These are phyloP conservation scores for Cercospora beticola DNA, from an alignment of 2,329 filamentous ascomycete species.

Conservation along the genomic window DNA sequence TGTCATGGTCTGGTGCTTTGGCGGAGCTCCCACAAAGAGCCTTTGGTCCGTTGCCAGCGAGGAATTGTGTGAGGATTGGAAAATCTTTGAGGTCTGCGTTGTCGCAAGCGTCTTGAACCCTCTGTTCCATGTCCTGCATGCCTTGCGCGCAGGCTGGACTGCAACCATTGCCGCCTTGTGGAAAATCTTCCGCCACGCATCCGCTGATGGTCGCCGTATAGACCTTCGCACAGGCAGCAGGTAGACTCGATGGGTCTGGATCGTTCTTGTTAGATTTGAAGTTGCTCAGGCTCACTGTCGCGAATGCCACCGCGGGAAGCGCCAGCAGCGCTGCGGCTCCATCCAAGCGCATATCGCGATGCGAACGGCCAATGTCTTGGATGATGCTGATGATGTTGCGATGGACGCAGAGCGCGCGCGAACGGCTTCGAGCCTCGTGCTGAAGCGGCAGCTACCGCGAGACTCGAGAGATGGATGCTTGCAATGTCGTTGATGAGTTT, in stretches of 20 bases:
- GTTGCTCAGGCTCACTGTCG: conserved; percentile 45
- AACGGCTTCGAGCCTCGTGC: background rate
- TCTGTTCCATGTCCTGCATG: conserved; percentile 38
- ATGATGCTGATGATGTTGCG: background rate
- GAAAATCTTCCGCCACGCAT: conserved; percentile 45
- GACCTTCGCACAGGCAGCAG: conserved; percentile 40
- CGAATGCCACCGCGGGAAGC: conserved; percentile 30
- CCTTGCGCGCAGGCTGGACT: conserved; percentile 44
- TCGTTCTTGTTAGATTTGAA: conserved; percentile 36
- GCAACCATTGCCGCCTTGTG: conserved; percentile 40
- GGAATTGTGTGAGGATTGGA: conserved; percentile 46
- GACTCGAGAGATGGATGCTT: background rate
- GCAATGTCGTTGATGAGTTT: background rate
- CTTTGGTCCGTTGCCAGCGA: conserved; percentile 41
- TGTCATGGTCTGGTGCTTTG: conserved; percentile 7
- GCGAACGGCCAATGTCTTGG: background rate
- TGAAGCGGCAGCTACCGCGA: background rate
- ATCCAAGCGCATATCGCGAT: conserved; percentile 3
- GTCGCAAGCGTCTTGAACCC: conserved; percentile 39
- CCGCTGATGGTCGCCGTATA: conserved; percentile 45
- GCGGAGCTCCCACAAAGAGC: conserved; percentile 39
- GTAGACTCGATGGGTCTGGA: conserved; percentile 44
- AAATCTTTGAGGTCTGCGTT: conserved; percentile 39
- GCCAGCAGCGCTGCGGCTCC: conserved; percentile 23
- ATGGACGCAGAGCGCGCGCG: background rate